Evolutionary conservation across 768 basidiomycete genomes (phyloP).

Genomic region (Amanita muscaria): DNA sequence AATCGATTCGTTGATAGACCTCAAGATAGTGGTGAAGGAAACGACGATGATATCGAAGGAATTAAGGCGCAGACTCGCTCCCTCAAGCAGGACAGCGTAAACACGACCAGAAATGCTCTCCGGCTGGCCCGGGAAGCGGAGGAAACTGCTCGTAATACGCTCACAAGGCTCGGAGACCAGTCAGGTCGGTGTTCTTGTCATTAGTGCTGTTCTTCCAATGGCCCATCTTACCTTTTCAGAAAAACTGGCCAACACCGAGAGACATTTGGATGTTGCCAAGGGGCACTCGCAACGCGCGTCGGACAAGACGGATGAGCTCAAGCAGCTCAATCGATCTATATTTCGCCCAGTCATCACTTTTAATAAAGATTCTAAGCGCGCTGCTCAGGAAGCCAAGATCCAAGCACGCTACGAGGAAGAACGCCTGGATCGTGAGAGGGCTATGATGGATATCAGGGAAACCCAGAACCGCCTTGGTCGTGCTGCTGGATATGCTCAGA

Average conservation of each 20-base stretch:
- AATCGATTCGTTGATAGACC: conserved; percentile 68
- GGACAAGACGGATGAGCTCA: conserved; percentile 90
- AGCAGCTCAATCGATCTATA: conserved; percentile 89
- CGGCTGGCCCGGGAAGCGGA: conserved; percentile 93
- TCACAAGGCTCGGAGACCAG: conserved; percentile 80
- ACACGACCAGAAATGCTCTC: conserved; percentile 85
- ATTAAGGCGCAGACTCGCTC: conserved; percentile 90
- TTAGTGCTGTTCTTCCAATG: conserved; percentile 6
- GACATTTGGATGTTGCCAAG: conserved; percentile 88
- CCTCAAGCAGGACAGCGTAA: conserved; percentile 87
- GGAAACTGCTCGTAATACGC: conserved; percentile 84
- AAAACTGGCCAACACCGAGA: conserved; percentile 88
- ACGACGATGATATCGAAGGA: conserved; percentile 85
- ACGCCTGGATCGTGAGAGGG: conserved; percentile 72
- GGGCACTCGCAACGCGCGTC: conserved; percentile 81
- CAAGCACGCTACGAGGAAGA: conserved; percentile 84
- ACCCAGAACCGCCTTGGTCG: conserved; percentile 78
- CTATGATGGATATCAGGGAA: conserved; percentile 79
- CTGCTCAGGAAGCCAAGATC: conserved; percentile 78
- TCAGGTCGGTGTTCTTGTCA: conserved; percentile 57
- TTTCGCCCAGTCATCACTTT: conserved; percentile 88
- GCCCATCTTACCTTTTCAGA: conserved; percentile 31
- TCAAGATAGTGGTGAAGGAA: conserved; percentile 71
- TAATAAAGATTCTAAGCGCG: conserved; percentile 89
- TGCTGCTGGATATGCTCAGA: conserved; percentile 55